Evolutionary conservation across 2,329 filamentous ascomycete species (phyloP), one percentile per base, ranked within the genome.

Genomic region (Fusarium sarcochroum): DNA sequence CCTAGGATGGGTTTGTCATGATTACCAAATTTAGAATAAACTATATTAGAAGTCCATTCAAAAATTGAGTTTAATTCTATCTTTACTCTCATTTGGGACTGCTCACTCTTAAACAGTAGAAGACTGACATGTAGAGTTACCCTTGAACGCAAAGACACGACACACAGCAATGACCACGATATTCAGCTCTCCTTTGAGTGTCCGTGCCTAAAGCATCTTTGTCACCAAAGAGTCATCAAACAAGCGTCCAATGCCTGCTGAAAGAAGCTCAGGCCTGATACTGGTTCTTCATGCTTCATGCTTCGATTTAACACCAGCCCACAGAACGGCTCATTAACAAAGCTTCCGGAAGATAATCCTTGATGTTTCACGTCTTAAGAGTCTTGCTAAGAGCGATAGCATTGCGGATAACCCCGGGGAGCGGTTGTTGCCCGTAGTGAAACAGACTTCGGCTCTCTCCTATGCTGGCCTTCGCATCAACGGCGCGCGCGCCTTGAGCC

Each of bases 331-430:
- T 63, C 38, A 42, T 32, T 38, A 57, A 37, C 45, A 53, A 41
- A 51, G 40, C 20, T 34, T 14, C 18, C 23, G 20, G 27, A 37
- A 20, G 23, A 48, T 47, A 14, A 44, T 45, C 66, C 61, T 55
- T 34, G 61, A 10, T 50, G 61, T 69, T 69, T 69, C 66, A 63
- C 32, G 41, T 55, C 52, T 63, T 67, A 69, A 49, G 17, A 44
- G 44, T 21, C 18, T 25, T 46, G 34, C 52, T 70, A 63, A 70
- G 63, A 67, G 46, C 37, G 18, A 60, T 69, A 69, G 58, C 66
- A 69, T 69, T 55, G 42, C 34, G 38, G 42, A 66, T 70, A 70
- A 68, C 37, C 32, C 18, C 54, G 44, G 66, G 62, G 53, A 49
- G 46, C 66, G 46, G 53, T n/a, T 46, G 49, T 70, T 63, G 35